Percentiles rank a stretch among this genome's conserved stretches.
phyloP scores from a whole-genome alignment of 2,329 filamentous ascomycete species.

The Colletotrichum graminicola region DNA sequence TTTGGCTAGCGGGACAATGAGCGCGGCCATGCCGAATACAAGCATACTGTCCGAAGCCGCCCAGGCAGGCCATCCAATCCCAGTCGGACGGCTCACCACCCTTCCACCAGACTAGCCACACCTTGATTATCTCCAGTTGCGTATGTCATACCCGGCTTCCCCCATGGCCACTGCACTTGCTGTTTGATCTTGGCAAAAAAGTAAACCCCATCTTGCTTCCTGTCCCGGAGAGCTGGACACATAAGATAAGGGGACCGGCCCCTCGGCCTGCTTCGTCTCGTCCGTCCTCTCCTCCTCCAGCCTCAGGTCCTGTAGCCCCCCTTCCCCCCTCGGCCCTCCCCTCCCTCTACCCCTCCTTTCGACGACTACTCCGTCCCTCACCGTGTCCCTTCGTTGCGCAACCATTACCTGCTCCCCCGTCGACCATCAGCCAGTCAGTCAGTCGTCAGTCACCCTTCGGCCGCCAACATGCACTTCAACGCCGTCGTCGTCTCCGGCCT shows the following conservation, averaged over 20 bases:
- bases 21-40: constrained; percentile 33
- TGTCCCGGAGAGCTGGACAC: constrained; percentile 1
- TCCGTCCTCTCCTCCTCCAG: not conserved
- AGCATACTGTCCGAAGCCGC: constrained; percentile 30
- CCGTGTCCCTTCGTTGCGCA: constrained; percentile 5
- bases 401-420: not conserved
- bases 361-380: constrained; percentile 3
- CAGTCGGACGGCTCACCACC: constrained; percentile 5
- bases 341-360: not conserved
- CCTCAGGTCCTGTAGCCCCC: constrained; percentile 5
- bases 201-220: not conserved
- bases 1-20: not conserved
- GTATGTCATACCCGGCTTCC: constrained; percentile 4
- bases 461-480: constrained; percentile 50
- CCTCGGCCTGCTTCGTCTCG: not conserved
- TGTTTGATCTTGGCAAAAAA: constrained; percentile 20
- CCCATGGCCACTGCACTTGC: not conserved
- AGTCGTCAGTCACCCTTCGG: not conserved
- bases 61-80: constrained; percentile 8
- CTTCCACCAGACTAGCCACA: constrained; percentile 1
- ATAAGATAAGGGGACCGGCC: constrained; percentile 13
- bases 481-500: constrained; percentile 49
- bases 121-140: constrained; percentile 5
- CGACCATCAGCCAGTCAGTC: not conserved
- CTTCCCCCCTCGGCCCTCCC: not conserved